Evolutionary conservation across 768 basidiomycete species (phyloP), one percentile per base, ranked within the genome.

Genomic region (Leccinum olivaceopallidum): DNA sequence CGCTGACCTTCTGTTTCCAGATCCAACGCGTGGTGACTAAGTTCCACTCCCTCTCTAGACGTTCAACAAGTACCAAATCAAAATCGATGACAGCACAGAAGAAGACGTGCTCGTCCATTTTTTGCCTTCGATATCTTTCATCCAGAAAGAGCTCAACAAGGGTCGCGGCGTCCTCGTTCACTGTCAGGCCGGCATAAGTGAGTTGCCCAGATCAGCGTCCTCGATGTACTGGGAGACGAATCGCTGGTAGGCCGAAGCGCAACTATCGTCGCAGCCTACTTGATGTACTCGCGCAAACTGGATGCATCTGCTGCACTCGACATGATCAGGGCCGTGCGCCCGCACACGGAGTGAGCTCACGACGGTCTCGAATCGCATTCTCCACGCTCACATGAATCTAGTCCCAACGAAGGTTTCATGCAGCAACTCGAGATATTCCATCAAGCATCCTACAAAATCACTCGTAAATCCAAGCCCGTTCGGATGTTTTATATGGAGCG

Each of bases 161-260:
- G 86, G 83, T 0, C 77, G 87, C 32, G 88, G 89, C 1, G 88
- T 98, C 2, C 77, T 96, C 20, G 90, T 97, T 0, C 95, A 97
- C 73, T 96, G 95, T 70, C 88, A 92, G 60, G 93, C 92, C 24
- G 95, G 95, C 26, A 80, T 93, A 74, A 93, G 92, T 92, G 74
- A 71, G 90, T 82, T 53, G 6, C 56, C 50, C 13, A 22, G 13
- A 28, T 55, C 18, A 49, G 4, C 57, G 4, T 22, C 18, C 55
- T 52, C 26, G 24, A 53, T n/a, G 39, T 52, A 47, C 10, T 47
- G 16, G 44, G 63, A 51, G 55, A 56, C 14, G 39, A 64, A 50
- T 51, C 62, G 24, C 32, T 64, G 20, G 49, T 62, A 93, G 90
- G 90, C 68, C 85, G 95, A 24, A 94, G 92, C 64, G 86, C 88